Evolutionary conservation across 108 stramenopile species (phyloP).

Genomic region (Cyclostephanos tholiformis): DNA sequence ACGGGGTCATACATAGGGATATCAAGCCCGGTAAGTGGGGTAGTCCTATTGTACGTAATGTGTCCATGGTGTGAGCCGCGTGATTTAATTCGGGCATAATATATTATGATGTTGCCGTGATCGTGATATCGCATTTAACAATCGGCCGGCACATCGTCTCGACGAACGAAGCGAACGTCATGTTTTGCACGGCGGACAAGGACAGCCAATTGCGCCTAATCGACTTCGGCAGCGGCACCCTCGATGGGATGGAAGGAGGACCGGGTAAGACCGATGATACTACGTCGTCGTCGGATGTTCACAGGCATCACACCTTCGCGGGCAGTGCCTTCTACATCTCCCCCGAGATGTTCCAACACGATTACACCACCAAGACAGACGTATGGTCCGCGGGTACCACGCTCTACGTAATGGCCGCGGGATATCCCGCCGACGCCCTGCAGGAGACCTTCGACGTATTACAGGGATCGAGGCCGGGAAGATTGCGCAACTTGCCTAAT

Average conservation of each 20-base stretch:
- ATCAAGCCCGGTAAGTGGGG: no score
- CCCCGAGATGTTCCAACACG: conserved; percentile 66
- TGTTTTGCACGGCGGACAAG: conserved; percentile 27
- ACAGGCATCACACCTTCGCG: conserved; percentile 64
- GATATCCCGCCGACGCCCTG: conserved; percentile 60
- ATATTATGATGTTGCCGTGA: no score
- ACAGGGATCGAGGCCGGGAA: conserved; percentile 33
- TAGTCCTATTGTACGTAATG: no score
- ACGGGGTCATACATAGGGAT: conserved; percentile 54
- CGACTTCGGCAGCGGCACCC: conserved; percentile 70
- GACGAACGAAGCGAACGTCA: no score
- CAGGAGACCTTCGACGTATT: conserved; percentile 68
- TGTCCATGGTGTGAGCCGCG: no score
- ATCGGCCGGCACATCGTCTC: no score
- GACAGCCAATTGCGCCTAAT: conserved; percentile 62
- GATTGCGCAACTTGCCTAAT: conserved; percentile 50
- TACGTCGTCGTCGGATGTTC: no score
- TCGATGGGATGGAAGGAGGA: conserved; percentile 22
- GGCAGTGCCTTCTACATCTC: conserved; percentile 77
- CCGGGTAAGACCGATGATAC: no score
- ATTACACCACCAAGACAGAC: conserved; percentile 56
- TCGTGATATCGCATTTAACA: no score
- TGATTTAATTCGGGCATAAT: no score
- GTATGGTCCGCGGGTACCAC: conserved; percentile 67
- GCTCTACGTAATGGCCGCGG: conserved; percentile 73